Conservation (phyloP, 2,329 filamentous ascomycete genomes). For the Passalora sequoiae region DNA sequence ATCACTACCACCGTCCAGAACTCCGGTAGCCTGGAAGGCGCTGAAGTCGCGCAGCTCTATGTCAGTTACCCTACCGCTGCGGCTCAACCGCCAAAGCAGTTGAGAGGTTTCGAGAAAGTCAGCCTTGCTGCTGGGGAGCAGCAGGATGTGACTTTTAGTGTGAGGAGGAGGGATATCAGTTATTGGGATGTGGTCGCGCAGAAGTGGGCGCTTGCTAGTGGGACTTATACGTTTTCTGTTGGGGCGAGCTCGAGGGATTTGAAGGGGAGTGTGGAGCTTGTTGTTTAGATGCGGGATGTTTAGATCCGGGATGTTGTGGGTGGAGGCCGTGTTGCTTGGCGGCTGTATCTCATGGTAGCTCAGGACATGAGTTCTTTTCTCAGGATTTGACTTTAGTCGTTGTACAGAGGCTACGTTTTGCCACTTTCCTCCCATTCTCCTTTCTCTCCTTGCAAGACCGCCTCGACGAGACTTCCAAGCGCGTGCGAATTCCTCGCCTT, state of each 20-base stretch:
- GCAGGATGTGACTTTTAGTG: constrained; percentile 15
- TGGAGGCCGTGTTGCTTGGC: too few species aligned
- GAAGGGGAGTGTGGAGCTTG: constrained; percentile 1
- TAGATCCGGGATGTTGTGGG: too few species aligned
- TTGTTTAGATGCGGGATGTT: too few species aligned
- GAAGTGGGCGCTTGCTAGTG: constrained; percentile 43
- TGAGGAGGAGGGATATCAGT: constrained; percentile 23
- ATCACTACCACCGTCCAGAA: constrained; percentile 59
- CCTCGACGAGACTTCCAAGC: too few species aligned
- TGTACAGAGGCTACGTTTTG: too few species aligned
- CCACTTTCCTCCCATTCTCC: too few species aligned
- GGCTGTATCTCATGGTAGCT: too few species aligned
- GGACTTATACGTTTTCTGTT: constrained; percentile 10
- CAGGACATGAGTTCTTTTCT: too few species aligned
- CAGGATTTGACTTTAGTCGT: too few species aligned
- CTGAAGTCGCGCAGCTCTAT: constrained; percentile 55
- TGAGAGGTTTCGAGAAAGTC: constrained; percentile 40
- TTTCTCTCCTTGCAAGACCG: too few species aligned
- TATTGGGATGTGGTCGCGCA: constrained; percentile 22
- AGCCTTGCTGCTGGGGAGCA: constrained; percentile 20
- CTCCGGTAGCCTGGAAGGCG: constrained; percentile 49
- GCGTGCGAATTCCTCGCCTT: too few species aligned
- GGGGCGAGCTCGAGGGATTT: constrained; percentile 15
- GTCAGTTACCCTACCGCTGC: constrained; percentile 30
- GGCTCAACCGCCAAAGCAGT: constrained; percentile 49